Conservation (phyloP, 176 grass and related monocot genomes). For the Thinopyrum elongatum region DNA sequence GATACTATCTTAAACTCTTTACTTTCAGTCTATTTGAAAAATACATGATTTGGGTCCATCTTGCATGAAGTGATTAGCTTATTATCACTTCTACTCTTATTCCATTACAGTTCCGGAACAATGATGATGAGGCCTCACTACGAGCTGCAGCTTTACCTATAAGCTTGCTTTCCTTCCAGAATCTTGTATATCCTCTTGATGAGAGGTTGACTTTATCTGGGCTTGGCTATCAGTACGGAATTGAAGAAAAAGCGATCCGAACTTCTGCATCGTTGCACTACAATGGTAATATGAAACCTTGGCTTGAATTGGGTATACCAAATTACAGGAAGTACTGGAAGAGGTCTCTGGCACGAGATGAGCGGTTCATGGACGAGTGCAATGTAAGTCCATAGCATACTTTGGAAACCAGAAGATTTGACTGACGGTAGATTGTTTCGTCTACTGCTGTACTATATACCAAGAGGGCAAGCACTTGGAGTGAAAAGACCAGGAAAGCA, state of each 20-base stretch:
- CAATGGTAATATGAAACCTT: conserved; percentile 98
- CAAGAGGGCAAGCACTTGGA: conserved; percentile 29
- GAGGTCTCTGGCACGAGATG: conserved; percentile 70
- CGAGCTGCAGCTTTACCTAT: conserved; percentile 82
- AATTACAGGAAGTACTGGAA: conserved; percentile 91
- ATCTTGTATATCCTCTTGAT: conserved; percentile 80
- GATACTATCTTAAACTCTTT: background rate
- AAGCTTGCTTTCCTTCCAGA: conserved; percentile 77
- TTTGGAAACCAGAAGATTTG: conserved; percentile 31
- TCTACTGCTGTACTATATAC: conserved; percentile 64
- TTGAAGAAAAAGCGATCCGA: conserved; percentile 42
- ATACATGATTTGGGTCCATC: background rate
- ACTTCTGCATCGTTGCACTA: conserved; percentile 79
- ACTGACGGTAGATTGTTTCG: conserved; percentile 46
- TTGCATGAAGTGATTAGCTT: conserved; percentile 11
- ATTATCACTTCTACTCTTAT: conserved; percentile 6
- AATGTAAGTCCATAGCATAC: conserved; percentile 79
- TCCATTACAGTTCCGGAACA: conserved; percentile 59
- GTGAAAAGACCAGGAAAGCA: conserved; percentile 32
- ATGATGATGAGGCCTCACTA: conserved; percentile 53
- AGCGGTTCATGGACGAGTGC: conserved; percentile 93
- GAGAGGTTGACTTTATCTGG: conserved; percentile 64
- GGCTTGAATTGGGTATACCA: conserved; percentile 97
- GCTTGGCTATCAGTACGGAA: conserved; percentile 78
- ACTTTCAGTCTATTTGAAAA: background rate